Conservation (phyloP, 2,329 filamentous ascomycete genomes). For the Stachybotrys elegans region DNA sequence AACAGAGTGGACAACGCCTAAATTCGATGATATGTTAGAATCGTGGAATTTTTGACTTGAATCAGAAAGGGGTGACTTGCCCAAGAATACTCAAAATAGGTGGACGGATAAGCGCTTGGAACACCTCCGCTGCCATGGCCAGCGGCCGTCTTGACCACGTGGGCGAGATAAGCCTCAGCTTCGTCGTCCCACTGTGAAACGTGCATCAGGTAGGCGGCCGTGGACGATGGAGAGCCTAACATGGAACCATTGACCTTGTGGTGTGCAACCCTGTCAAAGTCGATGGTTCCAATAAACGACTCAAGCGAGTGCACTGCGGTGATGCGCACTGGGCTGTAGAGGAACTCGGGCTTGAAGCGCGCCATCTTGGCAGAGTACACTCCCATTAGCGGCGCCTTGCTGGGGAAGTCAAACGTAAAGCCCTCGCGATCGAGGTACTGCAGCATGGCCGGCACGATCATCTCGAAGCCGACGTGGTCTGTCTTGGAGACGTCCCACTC, state of each 20-base stretch:
- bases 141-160: too few relatives aligned
- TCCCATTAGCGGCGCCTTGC: too few relatives aligned
- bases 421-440: neutral
- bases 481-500: neutral
- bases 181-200: constrained; percentile 9
- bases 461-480: neutral
- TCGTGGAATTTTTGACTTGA: too few relatives aligned
- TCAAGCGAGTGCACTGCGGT: constrained; percentile 15
- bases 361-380: too few relatives aligned
- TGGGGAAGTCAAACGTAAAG: neutral
- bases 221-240: constrained; percentile 13
- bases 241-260: constrained; percentile 12
- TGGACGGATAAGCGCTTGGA: too few relatives aligned
- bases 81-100: too few relatives aligned
- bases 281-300: constrained; percentile 10
- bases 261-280: constrained; percentile 12
- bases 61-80: too few relatives aligned
- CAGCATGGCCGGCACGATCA: neutral
- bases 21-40: too few relatives aligned
- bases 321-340: too few relatives aligned
- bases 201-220: constrained; percentile 14
- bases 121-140: too few relatives aligned
- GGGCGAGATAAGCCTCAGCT: constrained; percentile 10
- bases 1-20: too few relatives aligned
- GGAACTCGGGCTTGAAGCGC: too few relatives aligned